Base-by-base conservation (phyloP, 352 stramenopile genomes). In the Pythium biforme region DNA sequence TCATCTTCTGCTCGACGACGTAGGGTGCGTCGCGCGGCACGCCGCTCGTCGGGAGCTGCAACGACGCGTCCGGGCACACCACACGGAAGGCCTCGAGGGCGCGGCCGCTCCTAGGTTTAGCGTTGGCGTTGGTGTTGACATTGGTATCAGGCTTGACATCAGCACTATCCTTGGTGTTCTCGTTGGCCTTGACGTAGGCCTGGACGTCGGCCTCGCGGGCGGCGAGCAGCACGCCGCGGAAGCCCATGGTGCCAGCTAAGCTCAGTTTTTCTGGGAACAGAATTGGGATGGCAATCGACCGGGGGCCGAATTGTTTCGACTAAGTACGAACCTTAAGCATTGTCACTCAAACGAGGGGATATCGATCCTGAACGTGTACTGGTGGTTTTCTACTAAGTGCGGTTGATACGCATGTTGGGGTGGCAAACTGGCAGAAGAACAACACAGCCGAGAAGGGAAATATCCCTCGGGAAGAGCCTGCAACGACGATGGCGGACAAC, bases 191-290 rank as follows among this genome's bases (percentile, higher is more conserved):
- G 23, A 8, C 14, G 46, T 29, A 7, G 26, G 31, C 15, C 11
- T 10, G 37, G 11, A 25, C 73, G 47, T 73, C 62, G 27, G 43
- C 52, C 55, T 86, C 76, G 0, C 49, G 27, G 19, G 83, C 55
- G 46, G 73, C 55, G 27, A 91, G 77, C 50, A 93, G 59, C 56
- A 86, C 73, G 22, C 83, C 83, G n/a, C 79, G 79, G 72, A 91
- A 90, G 59, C 75, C 74, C 81, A 93, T 89, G 31, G 7, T 54
- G 48, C 19, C 40, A 1, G 37, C 14, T 10, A 4, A 5, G 34
- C 17, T 23, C 7, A 3, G 40, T 23, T 15, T 26, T 23, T 47
- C 37, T 20, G 37, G 37, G 37, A n/a, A n/a, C n/a, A n/a, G n/a
- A n/a, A n/a, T n/a, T n/a, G n/a, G 37, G 37, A 43, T 20, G 37